A percentile compares a stretch with the other conserved stretches of the same genome.
phyloP scores from a whole-genome alignment of 371 early-diverging fungal genomes.

The Circinella minor region DNA sequence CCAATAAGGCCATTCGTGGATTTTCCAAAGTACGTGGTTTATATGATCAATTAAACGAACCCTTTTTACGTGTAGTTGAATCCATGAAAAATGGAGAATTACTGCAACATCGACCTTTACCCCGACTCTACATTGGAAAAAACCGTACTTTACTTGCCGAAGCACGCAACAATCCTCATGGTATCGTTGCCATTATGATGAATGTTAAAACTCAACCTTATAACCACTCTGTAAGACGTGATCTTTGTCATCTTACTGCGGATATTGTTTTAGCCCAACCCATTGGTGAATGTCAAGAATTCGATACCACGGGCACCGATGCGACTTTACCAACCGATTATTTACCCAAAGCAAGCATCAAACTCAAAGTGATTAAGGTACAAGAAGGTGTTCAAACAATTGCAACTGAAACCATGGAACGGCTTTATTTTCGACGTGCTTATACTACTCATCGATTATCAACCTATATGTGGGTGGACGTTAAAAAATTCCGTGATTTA shows the following conservation, averaged over 20 bases:
- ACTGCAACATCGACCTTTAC: constrained; percentile 25
- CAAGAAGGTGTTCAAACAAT: constrained; percentile 29
- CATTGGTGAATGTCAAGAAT: constrained; percentile 34
- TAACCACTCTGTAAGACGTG: neutral
- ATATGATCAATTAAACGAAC: constrained; percentile 37
- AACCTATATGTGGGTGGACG: constrained; percentile 18
- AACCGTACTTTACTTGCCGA: constrained; percentile 43
- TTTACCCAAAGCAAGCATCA: constrained; percentile 48
- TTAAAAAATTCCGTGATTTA: constrained; percentile 32
- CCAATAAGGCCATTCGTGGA: constrained; percentile 30
- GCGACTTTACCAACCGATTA: constrained; percentile 26
- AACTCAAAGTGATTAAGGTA: constrained; percentile 32
- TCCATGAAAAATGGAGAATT: constrained; percentile 9
- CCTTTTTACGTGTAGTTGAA: constrained; percentile 33
- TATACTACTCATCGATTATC: constrained; percentile 37
- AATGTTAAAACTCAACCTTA: constrained; percentile 14
- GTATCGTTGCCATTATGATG: constrained; percentile 31
- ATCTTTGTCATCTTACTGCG: constrained; percentile 24
- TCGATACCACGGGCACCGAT: constrained; percentile 27
- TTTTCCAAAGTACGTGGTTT: constrained; percentile 32
- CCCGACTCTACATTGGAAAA: constrained; percentile 50
- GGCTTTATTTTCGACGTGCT: constrained; percentile 34
- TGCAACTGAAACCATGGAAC: constrained; percentile 39
- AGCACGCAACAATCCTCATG: constrained; percentile 33
- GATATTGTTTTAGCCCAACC: constrained; percentile 40